Evolutionary conservation across 352 stramenopile genomes (phyloP).

Genomic region (Phytophthora meadii): DNA sequence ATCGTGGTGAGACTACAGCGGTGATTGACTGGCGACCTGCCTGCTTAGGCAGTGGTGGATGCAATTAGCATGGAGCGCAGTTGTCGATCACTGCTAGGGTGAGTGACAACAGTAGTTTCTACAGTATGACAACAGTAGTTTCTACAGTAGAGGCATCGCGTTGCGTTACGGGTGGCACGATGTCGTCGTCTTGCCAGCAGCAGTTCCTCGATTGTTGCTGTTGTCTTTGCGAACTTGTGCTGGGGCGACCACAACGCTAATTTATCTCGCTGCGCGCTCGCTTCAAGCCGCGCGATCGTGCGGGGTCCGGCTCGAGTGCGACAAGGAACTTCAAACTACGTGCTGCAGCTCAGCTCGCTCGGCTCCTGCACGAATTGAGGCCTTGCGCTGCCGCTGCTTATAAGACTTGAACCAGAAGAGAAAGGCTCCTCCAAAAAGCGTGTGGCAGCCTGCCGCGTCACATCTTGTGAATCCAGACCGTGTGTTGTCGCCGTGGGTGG

Average conservation of each 20-base stretch:
- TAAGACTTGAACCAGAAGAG: slow-evolving; percentile 4
- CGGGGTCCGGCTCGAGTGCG: slow-evolving; percentile 24
- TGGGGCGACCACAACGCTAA: background rate
- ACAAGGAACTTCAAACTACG: slow-evolving; percentile 33
- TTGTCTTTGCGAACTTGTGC: slow-evolving; percentile 11
- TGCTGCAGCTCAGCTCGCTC: slow-evolving; percentile 8
- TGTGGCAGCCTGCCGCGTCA: slow-evolving; percentile 1
- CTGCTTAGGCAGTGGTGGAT: background rate
- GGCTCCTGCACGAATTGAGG: slow-evolving; percentile 6
- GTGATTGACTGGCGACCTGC: background rate
- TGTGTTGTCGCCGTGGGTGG: background rate
- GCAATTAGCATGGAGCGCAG: slow-evolving; percentile 3
- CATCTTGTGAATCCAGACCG: slow-evolving; percentile 10
- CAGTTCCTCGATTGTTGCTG: slow-evolving; percentile 27
- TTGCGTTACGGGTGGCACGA: slow-evolving; percentile 21
- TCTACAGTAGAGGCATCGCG: slow-evolving; percentile 5
- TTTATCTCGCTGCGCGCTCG: slow-evolving; percentile 9
- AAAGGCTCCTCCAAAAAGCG: slow-evolving; percentile 9
- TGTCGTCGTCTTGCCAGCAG: slow-evolving; percentile 20
- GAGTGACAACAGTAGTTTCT: slow-evolving; percentile 1
- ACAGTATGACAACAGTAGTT: slow-evolving; percentile 1
- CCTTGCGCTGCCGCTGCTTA: slow-evolving; percentile 9
- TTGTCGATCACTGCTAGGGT: slow-evolving; percentile 2
- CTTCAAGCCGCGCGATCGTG: slow-evolving; percentile 12
- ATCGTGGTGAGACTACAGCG: background rate